These are phyloP conservation scores for Coprinopsis strossmayeri DNA, from an alignment of 768 basidiomycete species.

Conservation along the genomic window DNA sequence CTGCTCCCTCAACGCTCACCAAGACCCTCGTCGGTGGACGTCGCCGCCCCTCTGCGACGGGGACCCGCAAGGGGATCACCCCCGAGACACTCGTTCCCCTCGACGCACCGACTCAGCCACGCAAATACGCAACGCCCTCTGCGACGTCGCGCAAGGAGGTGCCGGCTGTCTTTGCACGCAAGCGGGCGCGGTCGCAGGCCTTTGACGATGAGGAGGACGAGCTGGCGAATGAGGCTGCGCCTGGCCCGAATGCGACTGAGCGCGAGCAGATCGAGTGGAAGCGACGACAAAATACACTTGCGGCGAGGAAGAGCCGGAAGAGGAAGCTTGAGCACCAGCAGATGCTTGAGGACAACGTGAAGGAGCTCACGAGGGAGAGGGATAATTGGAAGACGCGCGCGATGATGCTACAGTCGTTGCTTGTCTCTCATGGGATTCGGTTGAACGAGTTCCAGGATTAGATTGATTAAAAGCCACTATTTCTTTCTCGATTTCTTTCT, in stretches of 20 bases:
- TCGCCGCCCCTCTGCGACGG: constrained; percentile 41
- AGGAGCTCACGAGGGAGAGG: constrained; percentile 37
- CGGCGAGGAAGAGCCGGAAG: constrained; percentile 69
- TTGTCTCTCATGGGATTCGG: constrained; percentile 20
- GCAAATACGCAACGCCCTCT: constrained; percentile 60
- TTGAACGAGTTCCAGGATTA: constrained; percentile 14
- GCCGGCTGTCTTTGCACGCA: constrained; percentile 59
- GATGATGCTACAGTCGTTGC: constrained; percentile 31
- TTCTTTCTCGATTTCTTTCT: neutral
- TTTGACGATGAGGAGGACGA: constrained; percentile 45
- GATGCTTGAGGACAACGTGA: constrained; percentile 47
- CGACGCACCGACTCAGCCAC: constrained; percentile 70
- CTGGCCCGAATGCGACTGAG: constrained; percentile 37
- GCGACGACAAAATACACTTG: constrained; percentile 74
- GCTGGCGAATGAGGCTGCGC: constrained; percentile 25
- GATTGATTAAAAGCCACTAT: neutral
- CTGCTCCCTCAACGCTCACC: too few species aligned
- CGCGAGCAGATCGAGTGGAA: constrained; percentile 69
- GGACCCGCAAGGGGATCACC: constrained; percentile 66
- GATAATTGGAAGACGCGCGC: constrained; percentile 53
- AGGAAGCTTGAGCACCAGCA: constrained; percentile 68
- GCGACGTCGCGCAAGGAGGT: constrained; percentile 69
- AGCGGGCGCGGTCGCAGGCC: constrained; percentile 46
- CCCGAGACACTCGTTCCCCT: constrained; percentile 56
- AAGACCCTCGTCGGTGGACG: too few species aligned